These are phyloP conservation scores for Coniochaeta hoffmannii DNA, from an alignment of 2,329 filamentous ascomycete genomes.

Conservation along the genomic window DNA sequence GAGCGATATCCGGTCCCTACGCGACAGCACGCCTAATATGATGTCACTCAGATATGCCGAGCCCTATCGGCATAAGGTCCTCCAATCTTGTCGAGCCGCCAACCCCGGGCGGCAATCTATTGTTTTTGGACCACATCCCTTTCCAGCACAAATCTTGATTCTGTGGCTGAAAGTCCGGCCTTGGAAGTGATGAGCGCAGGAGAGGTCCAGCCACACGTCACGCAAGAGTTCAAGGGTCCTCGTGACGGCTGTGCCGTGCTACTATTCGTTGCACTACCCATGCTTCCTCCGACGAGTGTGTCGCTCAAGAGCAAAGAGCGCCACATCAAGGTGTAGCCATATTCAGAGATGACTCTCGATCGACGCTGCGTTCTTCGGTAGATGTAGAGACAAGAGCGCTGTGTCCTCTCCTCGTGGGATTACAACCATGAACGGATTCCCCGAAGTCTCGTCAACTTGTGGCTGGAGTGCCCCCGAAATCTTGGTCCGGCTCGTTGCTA, in stretches of 20 bases:
- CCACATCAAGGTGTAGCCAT: background rate
- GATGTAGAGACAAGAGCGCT: no score
- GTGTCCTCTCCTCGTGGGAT: no score
- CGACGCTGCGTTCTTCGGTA: background rate
- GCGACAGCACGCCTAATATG: no score
- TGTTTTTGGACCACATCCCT: background rate
- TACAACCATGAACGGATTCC: no score
- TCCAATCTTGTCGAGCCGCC: background rate
- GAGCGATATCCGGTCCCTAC: no score
- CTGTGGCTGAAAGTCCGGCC: background rate
- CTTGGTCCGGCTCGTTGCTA: background rate
- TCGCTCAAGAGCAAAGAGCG: background rate
- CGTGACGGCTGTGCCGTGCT: background rate
- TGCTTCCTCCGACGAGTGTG: background rate
- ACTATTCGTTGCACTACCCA: background rate
- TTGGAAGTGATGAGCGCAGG: slow-evolving; percentile 1
- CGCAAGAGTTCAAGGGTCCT: background rate
- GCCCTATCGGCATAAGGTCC: background rate
- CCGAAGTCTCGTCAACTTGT: no score
- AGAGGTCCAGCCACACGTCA: background rate
- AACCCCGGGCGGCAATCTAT: background rate
- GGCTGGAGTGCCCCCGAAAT: background rate
- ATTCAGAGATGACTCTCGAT: background rate
- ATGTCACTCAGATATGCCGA: background rate
- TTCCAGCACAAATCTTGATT: background rate